Conservation (phyloP, 1,139 yeast species). For the Eremothecium gossypii region DNA sequence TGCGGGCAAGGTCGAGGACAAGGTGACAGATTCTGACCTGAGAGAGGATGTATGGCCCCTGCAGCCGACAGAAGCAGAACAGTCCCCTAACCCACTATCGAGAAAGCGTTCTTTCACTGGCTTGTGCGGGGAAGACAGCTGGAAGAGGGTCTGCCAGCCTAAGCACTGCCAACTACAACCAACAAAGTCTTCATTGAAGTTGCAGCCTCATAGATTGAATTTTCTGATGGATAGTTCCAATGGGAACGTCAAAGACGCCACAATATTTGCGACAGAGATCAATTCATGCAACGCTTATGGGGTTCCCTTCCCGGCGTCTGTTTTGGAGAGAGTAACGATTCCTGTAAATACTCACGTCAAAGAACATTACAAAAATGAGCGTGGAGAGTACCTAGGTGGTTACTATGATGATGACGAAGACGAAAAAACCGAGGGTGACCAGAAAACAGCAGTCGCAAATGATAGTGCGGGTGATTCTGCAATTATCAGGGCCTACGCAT, state of each 20-base stretch:
- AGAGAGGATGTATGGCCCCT: not conserved
- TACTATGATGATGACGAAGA: constrained; percentile 11
- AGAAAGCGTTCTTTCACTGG: not conserved
- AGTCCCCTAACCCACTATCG: not conserved
- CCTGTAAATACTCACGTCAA: constrained; percentile 42
- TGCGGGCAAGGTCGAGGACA: constrained; percentile 33
- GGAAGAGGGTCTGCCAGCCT: constrained; percentile 1
- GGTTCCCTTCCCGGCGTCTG: constrained; percentile 52
- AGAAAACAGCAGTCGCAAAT: not conserved
- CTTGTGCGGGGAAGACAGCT: not conserved
- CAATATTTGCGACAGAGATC: constrained; percentile 66
- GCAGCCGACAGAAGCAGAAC: too few species aligned
- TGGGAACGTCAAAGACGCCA: constrained; percentile 59
- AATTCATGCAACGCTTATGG: constrained; percentile 47
- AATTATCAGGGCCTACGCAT: constrained; percentile 40
- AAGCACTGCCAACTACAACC: constrained; percentile 19
- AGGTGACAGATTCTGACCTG: not conserved
- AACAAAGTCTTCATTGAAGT: constrained; percentile 36
- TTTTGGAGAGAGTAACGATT: constrained; percentile 54
- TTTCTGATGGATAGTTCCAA: constrained; percentile 60
- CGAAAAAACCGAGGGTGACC: constrained; percentile 6
- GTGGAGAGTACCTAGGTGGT: constrained; percentile 13
- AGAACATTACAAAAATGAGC: constrained; percentile 27
- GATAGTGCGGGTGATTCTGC: constrained; percentile 34
- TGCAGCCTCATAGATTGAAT: constrained; percentile 33